phyloP scores from a whole-genome alignment of 352 stramenopile species.

The Pythium myriotylum region DNA sequence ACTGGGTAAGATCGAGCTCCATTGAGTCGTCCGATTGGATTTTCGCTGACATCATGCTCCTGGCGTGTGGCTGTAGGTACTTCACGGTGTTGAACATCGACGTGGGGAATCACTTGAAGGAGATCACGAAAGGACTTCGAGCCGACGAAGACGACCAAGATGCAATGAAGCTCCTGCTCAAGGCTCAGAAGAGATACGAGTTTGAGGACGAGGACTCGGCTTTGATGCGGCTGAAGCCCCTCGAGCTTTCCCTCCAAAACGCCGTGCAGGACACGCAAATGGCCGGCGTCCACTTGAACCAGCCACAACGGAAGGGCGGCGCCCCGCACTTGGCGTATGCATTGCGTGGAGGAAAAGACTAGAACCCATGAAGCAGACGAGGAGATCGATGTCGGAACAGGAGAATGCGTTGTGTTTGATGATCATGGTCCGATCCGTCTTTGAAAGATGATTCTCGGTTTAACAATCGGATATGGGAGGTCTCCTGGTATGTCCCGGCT shows the following conservation, averaged over 20 bases:
- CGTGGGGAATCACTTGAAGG: constrained; percentile 37
- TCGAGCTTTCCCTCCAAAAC: constrained; percentile 32
- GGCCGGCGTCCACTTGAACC: constrained; percentile 10
- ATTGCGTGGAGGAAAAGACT: constrained; percentile 5
- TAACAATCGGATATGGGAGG: too few species aligned
- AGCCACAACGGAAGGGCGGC: not conserved
- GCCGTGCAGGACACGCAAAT: constrained; percentile 5
- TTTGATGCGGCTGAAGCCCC: constrained; percentile 45
- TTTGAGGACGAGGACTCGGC: constrained; percentile 62
- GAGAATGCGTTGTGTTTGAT: too few species aligned
- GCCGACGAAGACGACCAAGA: constrained; percentile 51
- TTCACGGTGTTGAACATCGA: constrained; percentile 68
- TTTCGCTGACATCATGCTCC: not conserved
- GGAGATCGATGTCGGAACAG: too few species aligned
- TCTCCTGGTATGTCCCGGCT: too few species aligned
- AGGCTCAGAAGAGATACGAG: constrained; percentile 57
- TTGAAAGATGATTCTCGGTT: too few species aligned
- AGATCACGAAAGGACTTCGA: constrained; percentile 49
- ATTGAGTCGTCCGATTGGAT: not conserved
- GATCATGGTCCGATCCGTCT: too few species aligned
- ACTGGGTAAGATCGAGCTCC: constrained; percentile 35
- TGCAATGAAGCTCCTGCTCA: constrained; percentile 54
- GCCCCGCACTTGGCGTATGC: constrained; percentile 3
- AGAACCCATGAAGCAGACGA: too few species aligned
- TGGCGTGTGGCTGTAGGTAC: constrained; percentile 29